A percentile compares a stretch with the other conserved stretches of the same genome.
Evolutionary conservation across 2,329 filamentous ascomycete genomes (phyloP).

Genomic region (Magnaporthales sp.): DNA sequence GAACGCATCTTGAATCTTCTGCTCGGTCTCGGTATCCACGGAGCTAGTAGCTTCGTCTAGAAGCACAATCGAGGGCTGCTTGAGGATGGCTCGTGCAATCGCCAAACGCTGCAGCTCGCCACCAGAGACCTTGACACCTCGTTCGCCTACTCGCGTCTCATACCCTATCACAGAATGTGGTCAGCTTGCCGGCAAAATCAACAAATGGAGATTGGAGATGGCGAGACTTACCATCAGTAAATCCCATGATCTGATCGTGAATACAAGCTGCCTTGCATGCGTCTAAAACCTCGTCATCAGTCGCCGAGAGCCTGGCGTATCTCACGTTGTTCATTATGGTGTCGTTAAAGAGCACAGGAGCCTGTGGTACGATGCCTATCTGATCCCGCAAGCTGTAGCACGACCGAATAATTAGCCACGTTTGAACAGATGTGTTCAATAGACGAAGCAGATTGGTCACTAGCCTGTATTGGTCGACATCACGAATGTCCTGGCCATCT

Average conservation of each 20-base stretch:
- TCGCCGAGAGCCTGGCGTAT: slow-evolving; percentile 44
- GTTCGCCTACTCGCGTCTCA: slow-evolving; percentile 40
- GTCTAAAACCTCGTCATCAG: slow-evolving; percentile 44
- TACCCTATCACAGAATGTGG: slow-evolving; percentile 26
- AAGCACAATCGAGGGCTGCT: slow-evolving; percentile 65
- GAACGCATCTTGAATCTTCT: slow-evolving; percentile 55
- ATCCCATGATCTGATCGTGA: slow-evolving; percentile 48
- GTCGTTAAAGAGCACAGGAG: slow-evolving; percentile 47
- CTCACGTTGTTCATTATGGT: slow-evolving; percentile 52
- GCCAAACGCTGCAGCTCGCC: slow-evolving; percentile 60
- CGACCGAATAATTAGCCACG: not conserved
- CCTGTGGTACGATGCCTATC: slow-evolving; percentile 47
- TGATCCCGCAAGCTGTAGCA: not conserved
- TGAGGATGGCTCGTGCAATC: slow-evolving; percentile 64
- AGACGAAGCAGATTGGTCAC: not conserved
- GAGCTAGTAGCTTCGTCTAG: slow-evolving; percentile 75
- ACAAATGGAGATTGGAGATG: not conserved
- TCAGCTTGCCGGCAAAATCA: not conserved
- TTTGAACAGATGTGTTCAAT: not conserved
- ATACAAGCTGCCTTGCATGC: slow-evolving; percentile 48
- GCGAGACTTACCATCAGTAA: slow-evolving; percentile 33
- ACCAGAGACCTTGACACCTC: slow-evolving; percentile 52
- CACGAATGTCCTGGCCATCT: slow-evolving; percentile 47
- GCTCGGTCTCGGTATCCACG: slow-evolving; percentile 62
- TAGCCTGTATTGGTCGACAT: slow-evolving; percentile 41